Evolutionary conservation across 2,329 filamentous ascomycete genomes (phyloP), one percentile per base, ranked within the genome.

Genomic region (Verticillium zaregamsianum): DNA sequence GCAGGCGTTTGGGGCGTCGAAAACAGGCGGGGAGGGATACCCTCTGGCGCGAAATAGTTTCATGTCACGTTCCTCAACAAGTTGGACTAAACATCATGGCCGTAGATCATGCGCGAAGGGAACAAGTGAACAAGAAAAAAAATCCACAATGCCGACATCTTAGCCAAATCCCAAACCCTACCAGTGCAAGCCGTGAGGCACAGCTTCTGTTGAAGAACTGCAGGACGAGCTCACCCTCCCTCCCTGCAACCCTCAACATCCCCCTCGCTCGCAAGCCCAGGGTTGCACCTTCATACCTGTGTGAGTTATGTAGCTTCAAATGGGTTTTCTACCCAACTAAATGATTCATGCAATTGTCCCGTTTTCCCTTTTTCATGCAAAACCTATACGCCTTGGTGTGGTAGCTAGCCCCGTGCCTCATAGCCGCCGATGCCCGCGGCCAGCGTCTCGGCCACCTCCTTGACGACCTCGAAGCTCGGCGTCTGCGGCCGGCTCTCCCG

Each of bases 401-500:
- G 49, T 17, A 58, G 17, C 55, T 55, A 62, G 63, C 65, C 45
- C 59, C 61, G 52, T 3, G 45, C 20, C 45, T 70, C 66, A 58
- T 68, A 68, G 12, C 66, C 68, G 5, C 67, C 66, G 28, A 69
- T 66, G 9, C 69, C 67, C 14, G 62, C 58, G 20, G 63, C 56
- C 12, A 67, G 31, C 40, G 59, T 57, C 17, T 60, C 64, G 61
- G 61, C 32, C 61, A 57, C 58, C 56, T 60, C 52, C 54, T 62
- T 65, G 57, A 61, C 66, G 31, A 58, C 52, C 15, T 73, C 71
- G 0, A 66, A 60, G 20, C 71, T 77, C 5, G 82, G 82, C 60
- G 82, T 85, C 15, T 77, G 80, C 25, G 84, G 82, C 35, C 83
- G 76, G 68, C 83, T 86, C 61, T 82, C 81, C 57, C 73, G 74